phyloP scores from a whole-genome alignment of 176 grass and related monocot species.

The Aegilops bicornis region DNA sequence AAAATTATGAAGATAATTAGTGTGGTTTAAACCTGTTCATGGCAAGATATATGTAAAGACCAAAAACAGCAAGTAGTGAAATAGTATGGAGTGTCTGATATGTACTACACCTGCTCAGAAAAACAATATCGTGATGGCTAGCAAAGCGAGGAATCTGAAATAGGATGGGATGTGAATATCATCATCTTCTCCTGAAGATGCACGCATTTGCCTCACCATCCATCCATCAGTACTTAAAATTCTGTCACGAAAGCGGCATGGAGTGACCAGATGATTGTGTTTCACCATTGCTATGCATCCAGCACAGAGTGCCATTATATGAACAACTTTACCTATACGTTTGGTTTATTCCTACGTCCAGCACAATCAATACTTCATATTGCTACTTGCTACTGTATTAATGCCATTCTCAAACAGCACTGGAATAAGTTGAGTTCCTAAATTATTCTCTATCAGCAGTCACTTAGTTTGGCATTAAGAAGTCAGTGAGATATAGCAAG shows the following conservation, averaged over 20 bases:
- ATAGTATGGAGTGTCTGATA: not conserved
- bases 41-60: not conserved
- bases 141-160: constrained; percentile 80
- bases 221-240: not conserved
- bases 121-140: constrained; percentile 84
- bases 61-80: not conserved
- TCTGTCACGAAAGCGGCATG: not conserved
- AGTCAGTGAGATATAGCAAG: not conserved
- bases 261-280: not conserved
- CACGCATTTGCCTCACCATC: constrained; percentile 29
- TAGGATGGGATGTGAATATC: constrained; percentile 82
- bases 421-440: no score
- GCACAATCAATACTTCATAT: no score
- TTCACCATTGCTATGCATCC: not conserved
- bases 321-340: constrained; percentile 37
- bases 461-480: not conserved
- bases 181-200: constrained; percentile 70
- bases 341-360: constrained; percentile 19
- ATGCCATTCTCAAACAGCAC: no score
- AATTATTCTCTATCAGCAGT: not conserved
- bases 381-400: no score
- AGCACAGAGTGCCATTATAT: not conserved
- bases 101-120: constrained; percentile 60
- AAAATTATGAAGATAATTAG: not conserved
- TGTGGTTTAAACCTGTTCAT: not conserved